Percentiles rank a stretch among this genome's conserved stretches.
phyloP scores from a whole-genome alignment of 2,329 filamentous ascomycete species.

The Colletotrichum coccodes region DNA sequence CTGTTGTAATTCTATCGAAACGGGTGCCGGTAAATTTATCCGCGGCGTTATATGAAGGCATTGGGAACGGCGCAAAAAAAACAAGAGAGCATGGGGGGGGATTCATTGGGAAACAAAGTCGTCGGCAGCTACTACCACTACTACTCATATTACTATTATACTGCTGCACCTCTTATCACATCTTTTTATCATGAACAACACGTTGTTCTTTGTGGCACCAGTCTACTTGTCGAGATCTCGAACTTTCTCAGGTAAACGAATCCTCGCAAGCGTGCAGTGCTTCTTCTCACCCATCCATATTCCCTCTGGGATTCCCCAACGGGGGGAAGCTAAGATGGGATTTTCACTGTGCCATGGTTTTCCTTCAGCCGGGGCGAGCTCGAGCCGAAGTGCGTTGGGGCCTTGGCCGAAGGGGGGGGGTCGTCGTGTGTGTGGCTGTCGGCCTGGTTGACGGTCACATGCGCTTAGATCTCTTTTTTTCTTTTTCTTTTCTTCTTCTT shows the following conservation, averaged over 20 bases:
- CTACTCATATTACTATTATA: background rate
- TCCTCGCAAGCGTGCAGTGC: background rate
- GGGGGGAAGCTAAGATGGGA: background rate
- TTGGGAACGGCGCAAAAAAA: conserved; percentile 5
- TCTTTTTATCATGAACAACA: background rate
- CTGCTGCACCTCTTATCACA: background rate
- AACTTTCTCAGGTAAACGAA: background rate
- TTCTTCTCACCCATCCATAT: background rate
- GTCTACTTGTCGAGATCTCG: background rate
- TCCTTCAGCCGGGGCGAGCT: background rate
- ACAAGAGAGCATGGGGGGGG: no score
- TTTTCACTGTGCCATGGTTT: background rate
- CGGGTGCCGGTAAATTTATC: background rate
- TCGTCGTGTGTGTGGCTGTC: background rate
- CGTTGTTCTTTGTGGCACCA: no score
- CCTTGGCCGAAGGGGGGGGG: background rate
- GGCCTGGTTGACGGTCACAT: background rate
- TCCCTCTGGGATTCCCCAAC: background rate
- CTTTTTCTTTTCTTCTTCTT: no score
- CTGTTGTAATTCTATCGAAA: background rate
- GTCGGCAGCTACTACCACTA: background rate
- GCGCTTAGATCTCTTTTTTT: background rate
- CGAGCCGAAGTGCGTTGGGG: background rate
- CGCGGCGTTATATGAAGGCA: background rate
- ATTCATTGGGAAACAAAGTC: background rate